Evolutionary conservation across 2,329 filamentous ascomycete species (phyloP).

Genomic region (Chrysosporium queenslandicum): DNA sequence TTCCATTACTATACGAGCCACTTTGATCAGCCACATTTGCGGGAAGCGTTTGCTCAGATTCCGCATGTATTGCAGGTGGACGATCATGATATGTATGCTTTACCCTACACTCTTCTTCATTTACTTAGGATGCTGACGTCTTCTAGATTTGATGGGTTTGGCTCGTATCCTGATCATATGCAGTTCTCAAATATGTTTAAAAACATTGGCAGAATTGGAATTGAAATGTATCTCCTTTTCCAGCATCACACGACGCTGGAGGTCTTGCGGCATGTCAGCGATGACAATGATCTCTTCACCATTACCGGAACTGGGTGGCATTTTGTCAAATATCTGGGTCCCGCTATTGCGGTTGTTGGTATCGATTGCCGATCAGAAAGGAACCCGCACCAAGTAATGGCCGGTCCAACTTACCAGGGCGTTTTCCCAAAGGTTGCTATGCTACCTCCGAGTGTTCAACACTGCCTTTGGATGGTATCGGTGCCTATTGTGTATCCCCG

Average conservation of each 20-base stretch:
- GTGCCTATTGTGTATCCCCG: constrained; percentile 86
- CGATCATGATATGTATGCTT: constrained; percentile 90
- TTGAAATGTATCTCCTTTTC: constrained; percentile 96
- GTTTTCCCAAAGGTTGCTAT: constrained; percentile 91
- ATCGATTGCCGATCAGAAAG: constrained; percentile 87
- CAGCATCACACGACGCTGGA: constrained; percentile 96
- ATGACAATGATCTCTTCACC: constrained; percentile 87
- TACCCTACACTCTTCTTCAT: background rate
- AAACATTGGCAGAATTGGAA: constrained; percentile 89
- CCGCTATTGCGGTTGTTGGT: constrained; percentile 78
- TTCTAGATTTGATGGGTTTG: constrained; percentile 86
- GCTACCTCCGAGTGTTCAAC: constrained; percentile 83
- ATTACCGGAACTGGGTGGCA: constrained; percentile 98
- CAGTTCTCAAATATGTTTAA: constrained; percentile 96
- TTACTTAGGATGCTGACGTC: constrained; percentile 14
- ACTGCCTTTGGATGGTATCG: constrained; percentile 92
- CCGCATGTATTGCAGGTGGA: constrained; percentile 88
- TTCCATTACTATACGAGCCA: constrained; percentile 99
- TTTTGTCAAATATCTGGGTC: constrained; percentile 92
- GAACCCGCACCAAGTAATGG: constrained; percentile 83
- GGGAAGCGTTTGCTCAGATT: constrained; percentile 95
- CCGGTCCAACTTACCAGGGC: constrained; percentile 92
- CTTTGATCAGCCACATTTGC: constrained; percentile 89
- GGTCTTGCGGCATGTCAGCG: constrained; percentile 76
- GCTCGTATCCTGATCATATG: constrained; percentile 97